These are phyloP conservation scores for Pichia cephalocereana DNA, from an alignment of 805 yeast genomes.

Conservation along the genomic window DNA sequence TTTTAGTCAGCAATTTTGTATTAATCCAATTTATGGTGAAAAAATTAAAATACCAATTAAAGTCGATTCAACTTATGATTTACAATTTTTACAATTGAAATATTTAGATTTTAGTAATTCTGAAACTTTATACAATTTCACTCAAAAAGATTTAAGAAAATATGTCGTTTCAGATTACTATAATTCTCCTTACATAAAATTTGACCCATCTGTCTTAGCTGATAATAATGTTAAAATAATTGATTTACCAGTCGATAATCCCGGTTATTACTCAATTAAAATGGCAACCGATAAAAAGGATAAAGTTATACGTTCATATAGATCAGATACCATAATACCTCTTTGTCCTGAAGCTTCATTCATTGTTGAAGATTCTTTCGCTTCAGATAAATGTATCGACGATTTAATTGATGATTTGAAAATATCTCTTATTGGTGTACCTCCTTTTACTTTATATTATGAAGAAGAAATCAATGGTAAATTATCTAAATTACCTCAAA, in stretches of 20 bases:
- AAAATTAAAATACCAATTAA: constrained; percentile 55
- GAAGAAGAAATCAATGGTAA: constrained; percentile 34
- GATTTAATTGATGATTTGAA: constrained; percentile 30
- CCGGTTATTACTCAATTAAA: constrained; percentile 71
- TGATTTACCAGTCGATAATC: constrained; percentile 52
- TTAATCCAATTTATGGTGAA: constrained; percentile 29
- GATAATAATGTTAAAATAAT: constrained; percentile 44
- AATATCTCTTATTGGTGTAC: constrained; percentile 61
- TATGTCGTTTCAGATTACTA: constrained; percentile 18
- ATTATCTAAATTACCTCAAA: constrained; percentile 20
- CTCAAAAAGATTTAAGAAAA: constrained; percentile 45
- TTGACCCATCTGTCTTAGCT: constrained; percentile 13
- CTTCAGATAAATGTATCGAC: constrained; percentile 54
- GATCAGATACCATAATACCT: constrained; percentile 57
- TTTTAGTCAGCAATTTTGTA: constrained; percentile 54
- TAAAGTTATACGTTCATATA: constrained; percentile 49
- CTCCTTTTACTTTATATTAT: constrained; percentile 61
- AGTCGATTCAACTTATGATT: constrained; percentile 69
- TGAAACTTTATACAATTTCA: constrained; percentile 40
- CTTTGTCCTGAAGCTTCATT: constrained; percentile 70
- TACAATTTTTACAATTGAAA: constrained; percentile 58
- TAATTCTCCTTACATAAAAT: constrained; percentile 10
- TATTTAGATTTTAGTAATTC: constrained; percentile 48
- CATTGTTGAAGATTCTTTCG: constrained; percentile 15
- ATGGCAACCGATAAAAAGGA: constrained; percentile 53